A percentile compares a stretch with the other conserved stretches of the same genome.
Evolutionary conservation across 345 rosid species (phyloP).

Genomic region (Dovyalis caffra): DNA sequence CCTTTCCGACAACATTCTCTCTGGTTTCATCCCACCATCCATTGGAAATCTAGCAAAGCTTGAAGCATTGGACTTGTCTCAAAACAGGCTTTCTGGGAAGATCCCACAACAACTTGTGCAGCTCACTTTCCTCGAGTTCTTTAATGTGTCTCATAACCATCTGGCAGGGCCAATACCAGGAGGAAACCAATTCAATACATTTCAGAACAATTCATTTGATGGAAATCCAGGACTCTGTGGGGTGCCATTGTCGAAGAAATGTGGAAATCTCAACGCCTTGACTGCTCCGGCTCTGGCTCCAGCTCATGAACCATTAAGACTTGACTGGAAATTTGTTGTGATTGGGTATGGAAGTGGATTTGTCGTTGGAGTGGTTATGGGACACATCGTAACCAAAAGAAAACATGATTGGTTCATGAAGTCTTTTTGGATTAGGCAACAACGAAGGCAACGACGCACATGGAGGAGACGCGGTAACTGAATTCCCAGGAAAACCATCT

Average conservation of each 20-base stretch:
- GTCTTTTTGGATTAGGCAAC: neutral
- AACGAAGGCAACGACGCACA: neutral
- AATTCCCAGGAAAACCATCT: too few relatives aligned
- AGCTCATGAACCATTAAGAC: neutral
- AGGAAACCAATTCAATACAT: neutral
- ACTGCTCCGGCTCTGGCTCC: too few relatives aligned
- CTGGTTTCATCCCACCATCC: too few relatives aligned
- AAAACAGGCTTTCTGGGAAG: neutral
- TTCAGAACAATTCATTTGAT: too few relatives aligned
- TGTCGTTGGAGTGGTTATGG: neutral
- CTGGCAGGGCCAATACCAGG: neutral
- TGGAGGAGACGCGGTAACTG: too few relatives aligned
- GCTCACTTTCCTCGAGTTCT: neutral
- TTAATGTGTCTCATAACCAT: neutral
- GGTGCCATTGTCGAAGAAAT: too few relatives aligned
- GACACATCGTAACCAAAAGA: neutral
- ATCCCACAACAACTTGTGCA: neutral
- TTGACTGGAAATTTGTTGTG: neutral
- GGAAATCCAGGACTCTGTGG: too few relatives aligned
- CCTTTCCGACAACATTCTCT: too few relatives aligned
- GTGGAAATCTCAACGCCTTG: neutral
- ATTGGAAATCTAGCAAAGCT: neutral
- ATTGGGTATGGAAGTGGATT: neutral
- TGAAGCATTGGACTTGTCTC: neutral
- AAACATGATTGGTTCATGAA: too few relatives aligned